Base-by-base conservation (phyloP, 257 asterid genomes). In the Ilex asprella region DNA sequence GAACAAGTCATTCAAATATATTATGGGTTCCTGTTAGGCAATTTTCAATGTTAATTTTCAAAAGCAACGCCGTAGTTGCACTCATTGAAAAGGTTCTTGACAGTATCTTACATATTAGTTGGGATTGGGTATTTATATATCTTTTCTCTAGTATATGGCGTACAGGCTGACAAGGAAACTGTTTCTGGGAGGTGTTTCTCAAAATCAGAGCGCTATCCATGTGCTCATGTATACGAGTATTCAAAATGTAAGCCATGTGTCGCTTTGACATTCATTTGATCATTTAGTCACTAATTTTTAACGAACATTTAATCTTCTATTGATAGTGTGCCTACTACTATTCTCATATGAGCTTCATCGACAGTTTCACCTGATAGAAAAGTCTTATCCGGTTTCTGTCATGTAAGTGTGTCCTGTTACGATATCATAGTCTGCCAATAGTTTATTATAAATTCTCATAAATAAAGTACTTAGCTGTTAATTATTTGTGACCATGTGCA, bases 281-380 rank as follows among this genome's bases (percentile, higher is more conserved):
- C 73, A n/a, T 59, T 60, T 44, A 44, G 49, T 62, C 58, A 43
- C 11, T 69, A 31, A 12, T 41, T 68, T 66, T 56, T 64, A 27
- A 53, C 80, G 77, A 69, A 67, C 71, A 62, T 64, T 61, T 30
- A 12, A 11, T n/a, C 60, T 49, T 63, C 55, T 55, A 14, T 66
- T 69, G 70, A 73, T 82, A 92, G 98, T 92, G 16, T 86, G 87
- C 72, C 32, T 92, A 59, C 71, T 92, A 56, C 89, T 84, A 59
- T 92, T 88, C 73, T 63, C 98, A 7, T 89, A 88, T 59, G 98
- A 92, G 84, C 95, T 92, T 69, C 96, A 86, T 76, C 82, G 78
- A 60, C 86, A 76, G 75, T 70, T 80, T 74, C 70, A 64, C n/a
- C 68, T 67, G 21, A 55, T 43, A 69, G 79, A 67, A 73, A 85